phyloP scores from a whole-genome alignment of 768 basidiomycete species.

The Agaricus blazei region DNA sequence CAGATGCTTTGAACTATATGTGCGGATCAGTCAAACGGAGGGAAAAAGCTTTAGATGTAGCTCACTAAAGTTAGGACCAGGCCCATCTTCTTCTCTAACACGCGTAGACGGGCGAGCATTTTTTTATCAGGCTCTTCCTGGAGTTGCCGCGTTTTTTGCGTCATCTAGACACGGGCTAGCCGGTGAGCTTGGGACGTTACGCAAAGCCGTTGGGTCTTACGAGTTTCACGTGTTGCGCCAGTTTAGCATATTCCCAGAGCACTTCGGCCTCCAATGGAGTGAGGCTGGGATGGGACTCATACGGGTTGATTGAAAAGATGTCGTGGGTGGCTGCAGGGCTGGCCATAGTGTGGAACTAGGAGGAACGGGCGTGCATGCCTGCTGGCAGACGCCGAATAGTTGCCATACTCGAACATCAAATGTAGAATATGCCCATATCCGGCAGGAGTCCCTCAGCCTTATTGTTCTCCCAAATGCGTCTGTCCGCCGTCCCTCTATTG shows the following conservation, averaged over 20 bases:
- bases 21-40: not conserved
- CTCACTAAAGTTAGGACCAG: conserved; percentile 87
- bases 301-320: conserved; percentile 62
- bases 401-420: too few relatives aligned
- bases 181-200: not conserved
- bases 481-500: not conserved
- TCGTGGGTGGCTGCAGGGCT: conserved; percentile 20
- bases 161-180: conserved; percentile 38
- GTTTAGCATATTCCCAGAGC: conserved; percentile 90
- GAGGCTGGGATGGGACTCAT: conserved; percentile 63
- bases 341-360: conserved; percentile 5
- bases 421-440: too few relatives aligned
- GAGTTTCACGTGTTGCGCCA: conserved; percentile 73
- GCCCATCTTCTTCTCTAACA: conserved; percentile 91
- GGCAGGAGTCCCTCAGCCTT: not conserved
- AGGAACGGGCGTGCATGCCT: not conserved
- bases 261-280: conserved; percentile 70
- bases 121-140: conserved; percentile 73
- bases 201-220: conserved; percentile 36
- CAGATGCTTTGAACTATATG: conserved; percentile 87
- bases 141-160: conserved; percentile 61
- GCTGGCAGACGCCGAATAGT: not conserved
- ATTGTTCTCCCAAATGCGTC: conserved; percentile 10
- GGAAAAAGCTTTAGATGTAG: conserved; percentile 5
- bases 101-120: conserved; percentile 69